Percentiles rank a stretch among this genome's conserved stretches.
Evolutionary conservation across 2,329 filamentous ascomycete genomes (phyloP).

Genomic region (Gnomoniopsis sp.): DNA sequence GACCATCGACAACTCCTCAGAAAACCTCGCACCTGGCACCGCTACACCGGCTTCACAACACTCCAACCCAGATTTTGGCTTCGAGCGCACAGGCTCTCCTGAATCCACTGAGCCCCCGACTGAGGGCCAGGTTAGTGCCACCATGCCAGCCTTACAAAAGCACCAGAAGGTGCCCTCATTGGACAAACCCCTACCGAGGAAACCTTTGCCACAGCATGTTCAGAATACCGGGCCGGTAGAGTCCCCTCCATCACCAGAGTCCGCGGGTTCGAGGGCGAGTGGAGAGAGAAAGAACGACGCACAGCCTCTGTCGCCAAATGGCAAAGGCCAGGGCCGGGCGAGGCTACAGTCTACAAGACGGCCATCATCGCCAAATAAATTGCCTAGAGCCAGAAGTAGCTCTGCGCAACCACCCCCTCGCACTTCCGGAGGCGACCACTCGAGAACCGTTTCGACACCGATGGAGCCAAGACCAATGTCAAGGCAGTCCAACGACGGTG

Average conservation of each 20-base stretch:
- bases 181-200: not conserved
- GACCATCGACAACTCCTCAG: slow-evolving; percentile 16
- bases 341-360: slow-evolving; percentile 19
- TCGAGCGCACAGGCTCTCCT: slow-evolving; percentile 14
- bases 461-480: slow-evolving; percentile 29
- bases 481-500: slow-evolving; percentile 31
- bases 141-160: slow-evolving; percentile 15
- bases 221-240: not conserved
- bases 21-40: slow-evolving; percentile 1
- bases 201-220: slow-evolving; percentile 3
- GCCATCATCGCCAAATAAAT: slow-evolving; percentile 30
- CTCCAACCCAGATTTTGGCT: slow-evolving; percentile 14
- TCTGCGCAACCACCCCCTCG: slow-evolving; percentile 43
- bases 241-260: slow-evolving; percentile 5
- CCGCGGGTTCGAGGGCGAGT: not conserved
- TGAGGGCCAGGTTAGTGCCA: not conserved
- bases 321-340: slow-evolving; percentile 20
- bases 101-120: slow-evolving; percentile 4
- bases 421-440: slow-evolving; percentile 24
- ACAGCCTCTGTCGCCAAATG: slow-evolving; percentile 13
- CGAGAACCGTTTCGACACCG: slow-evolving; percentile 29
- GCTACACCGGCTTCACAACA: slow-evolving; percentile 15
- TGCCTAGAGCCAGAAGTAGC: slow-evolving; percentile 40
- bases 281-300: slow-evolving; percentile 3
- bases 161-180: slow-evolving; percentile 8